Evolutionary conservation across 768 basidiomycete species (phyloP), one percentile per base, ranked within the genome.

Genomic region (Tricholoma bakamatsutake): DNA sequence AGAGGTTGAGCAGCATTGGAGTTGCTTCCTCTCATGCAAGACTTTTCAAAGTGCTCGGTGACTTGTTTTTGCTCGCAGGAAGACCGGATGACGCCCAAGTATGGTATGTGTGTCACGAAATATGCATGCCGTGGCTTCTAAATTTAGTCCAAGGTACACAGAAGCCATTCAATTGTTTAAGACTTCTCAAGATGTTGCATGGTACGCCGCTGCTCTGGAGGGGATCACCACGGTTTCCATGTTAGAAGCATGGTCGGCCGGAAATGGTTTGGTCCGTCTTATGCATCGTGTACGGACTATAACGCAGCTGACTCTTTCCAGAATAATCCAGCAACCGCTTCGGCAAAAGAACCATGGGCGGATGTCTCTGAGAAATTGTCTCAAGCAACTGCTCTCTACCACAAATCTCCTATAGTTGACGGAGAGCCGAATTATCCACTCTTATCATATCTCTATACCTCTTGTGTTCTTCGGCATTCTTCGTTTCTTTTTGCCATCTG

Each of bases 121-220:
- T 42, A 40, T 28, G 2, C 27, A 40, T 15, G 24, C 48, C 39
- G 4, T 37, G 42, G 46, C 57, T 61, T 51, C 53, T 51, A 28
- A 55, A 60, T 55, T 62, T 21, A 62, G 53, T 57, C 21, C 31
- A 63, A 93, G 90, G 84, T 98, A 93, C 69, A 81, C 83, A 52
- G 94, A 98, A 73, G 88, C 93, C 11, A 71, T 93, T 15, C 79
- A 79, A 31, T 67, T 90, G n/a, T 84, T 93, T 62, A 90, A 87
- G 68, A 75, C 76, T 1, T 78, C 83, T 7, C 82, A 84, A 54
- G 96, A 98, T 68, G 71, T 80, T 21, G 76, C 89, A 27, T 99
- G 96, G 96, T 88, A 94, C 67, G 96, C 92, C 0, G 84, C 88
- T 11, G 85, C 87, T 0, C 73, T 92, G 45, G 97, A 99, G 73